Percentiles rank a stretch among this genome's conserved stretches.
phyloP scores from a whole-genome alignment of 495 filamentous ascomycete genomes.

The Penicillium silybi region DNA sequence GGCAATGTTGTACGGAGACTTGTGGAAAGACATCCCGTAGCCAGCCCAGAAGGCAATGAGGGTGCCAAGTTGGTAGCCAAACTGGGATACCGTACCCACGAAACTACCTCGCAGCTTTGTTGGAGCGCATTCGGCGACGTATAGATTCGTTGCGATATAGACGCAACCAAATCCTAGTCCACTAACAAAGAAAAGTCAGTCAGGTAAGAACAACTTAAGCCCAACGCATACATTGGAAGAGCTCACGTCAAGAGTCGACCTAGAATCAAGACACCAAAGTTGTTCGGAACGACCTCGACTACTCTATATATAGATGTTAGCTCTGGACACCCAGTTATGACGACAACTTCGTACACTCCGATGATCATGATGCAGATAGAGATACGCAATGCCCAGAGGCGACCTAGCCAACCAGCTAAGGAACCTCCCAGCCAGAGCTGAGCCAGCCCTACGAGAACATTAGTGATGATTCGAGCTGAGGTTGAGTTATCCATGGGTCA shows the following conservation, averaged over 20 bases:
- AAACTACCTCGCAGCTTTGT: constrained; percentile 30
- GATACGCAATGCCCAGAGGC: constrained; percentile 32
- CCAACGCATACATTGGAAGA: background rate
- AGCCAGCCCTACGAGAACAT: constrained; percentile 16
- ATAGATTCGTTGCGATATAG: constrained; percentile 37
- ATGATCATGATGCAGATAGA: constrained; percentile 32
- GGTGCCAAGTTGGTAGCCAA: constrained; percentile 25
- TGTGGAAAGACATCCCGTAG: constrained; percentile 40
- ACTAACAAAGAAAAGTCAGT: constrained; percentile 4
- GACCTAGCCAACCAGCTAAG: constrained; percentile 27
- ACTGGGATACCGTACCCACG: constrained; percentile 34
- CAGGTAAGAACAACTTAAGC: background rate
- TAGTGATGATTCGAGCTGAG: background rate
- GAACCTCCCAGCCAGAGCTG: constrained; percentile 30
- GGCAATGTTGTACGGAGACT: constrained; percentile 34
- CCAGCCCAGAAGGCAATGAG: constrained; percentile 39
- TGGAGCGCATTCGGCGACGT: constrained; percentile 36
- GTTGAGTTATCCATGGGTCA: background rate
- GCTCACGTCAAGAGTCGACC: constrained; percentile 32
- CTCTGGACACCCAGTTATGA: background rate
- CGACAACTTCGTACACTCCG: constrained; percentile 20
- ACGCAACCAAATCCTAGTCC: constrained; percentile 37
- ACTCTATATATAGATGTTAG: constrained; percentile 15
- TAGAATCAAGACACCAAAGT: constrained; percentile 30
- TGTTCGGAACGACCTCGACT: constrained; percentile 36